A percentile compares a stretch with the other conserved stretches of the same genome.
These are phyloP conservation scores for Penicillium glabrum DNA, from an alignment of 2,329 filamentous ascomycete species.

Conservation along the genomic window DNA sequence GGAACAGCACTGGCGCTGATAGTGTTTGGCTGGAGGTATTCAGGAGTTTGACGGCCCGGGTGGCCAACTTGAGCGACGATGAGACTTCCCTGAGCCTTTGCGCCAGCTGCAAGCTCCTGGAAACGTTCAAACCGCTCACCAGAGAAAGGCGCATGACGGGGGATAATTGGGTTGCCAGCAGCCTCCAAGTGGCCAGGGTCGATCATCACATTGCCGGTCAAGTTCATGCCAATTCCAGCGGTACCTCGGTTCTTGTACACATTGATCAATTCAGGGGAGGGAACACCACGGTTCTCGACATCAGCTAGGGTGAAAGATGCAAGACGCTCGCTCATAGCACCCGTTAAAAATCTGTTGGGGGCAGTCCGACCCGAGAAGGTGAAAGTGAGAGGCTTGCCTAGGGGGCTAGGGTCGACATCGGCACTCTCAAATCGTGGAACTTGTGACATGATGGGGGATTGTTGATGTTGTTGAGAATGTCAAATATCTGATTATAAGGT, in stretches of 20 bases:
- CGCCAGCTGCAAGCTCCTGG: slow-evolving; percentile 53
- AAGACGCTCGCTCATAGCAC: slow-evolving; percentile 65
- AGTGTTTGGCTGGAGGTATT: slow-evolving; percentile 49
- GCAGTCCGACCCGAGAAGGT: slow-evolving; percentile 57
- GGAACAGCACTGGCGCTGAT: slow-evolving; percentile 54
- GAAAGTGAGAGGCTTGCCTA: slow-evolving; percentile 52
- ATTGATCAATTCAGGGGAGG: slow-evolving; percentile 54
- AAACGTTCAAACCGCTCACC: slow-evolving; percentile 63
- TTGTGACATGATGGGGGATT: neutral
- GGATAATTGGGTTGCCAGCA: slow-evolving; percentile 60
- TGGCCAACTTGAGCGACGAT: slow-evolving; percentile 64
- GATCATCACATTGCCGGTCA: slow-evolving; percentile 66
- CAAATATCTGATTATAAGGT: neutral
- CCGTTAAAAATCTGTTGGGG: slow-evolving; percentile 67
- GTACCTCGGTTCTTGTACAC: slow-evolving; percentile 64
- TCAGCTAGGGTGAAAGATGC: slow-evolving; percentile 60
- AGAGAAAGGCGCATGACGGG: slow-evolving; percentile 49
- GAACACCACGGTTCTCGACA: slow-evolving; percentile 54
- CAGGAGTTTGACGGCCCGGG: slow-evolving; percentile 58
- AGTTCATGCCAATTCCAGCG: slow-evolving; percentile 55
- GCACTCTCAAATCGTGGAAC: slow-evolving; percentile 3
- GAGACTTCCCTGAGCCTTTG: slow-evolving; percentile 53
- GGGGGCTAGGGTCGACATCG: slow-evolving; percentile 22
- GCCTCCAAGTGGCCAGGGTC: slow-evolving; percentile 60
- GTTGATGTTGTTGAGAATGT: neutral